Percentiles rank a stretch among this genome's conserved stretches.
phyloP scores from a whole-genome alignment of 2,329 filamentous ascomycete species.

The Cladophialophora exuberans region DNA sequence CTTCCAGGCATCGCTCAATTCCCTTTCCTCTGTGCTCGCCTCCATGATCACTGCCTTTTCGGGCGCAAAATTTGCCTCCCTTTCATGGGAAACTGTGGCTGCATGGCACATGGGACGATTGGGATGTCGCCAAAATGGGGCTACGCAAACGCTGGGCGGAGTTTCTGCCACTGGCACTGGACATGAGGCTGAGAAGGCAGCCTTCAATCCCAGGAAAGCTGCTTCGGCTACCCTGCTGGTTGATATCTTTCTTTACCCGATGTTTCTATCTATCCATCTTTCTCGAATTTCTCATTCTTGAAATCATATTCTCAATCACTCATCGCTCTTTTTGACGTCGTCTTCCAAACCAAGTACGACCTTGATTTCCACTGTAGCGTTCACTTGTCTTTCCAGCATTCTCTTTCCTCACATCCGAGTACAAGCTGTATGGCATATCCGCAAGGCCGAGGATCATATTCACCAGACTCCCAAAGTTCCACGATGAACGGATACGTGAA shows the following conservation, averaged over 20 bases:
- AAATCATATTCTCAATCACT: too few relatives aligned
- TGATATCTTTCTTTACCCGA: too few relatives aligned
- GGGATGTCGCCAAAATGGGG: neutral
- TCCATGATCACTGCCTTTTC: slow-evolving; percentile 1
- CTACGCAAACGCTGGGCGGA: slow-evolving; percentile 11
- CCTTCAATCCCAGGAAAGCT: too few relatives aligned
- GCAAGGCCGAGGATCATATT: neutral
- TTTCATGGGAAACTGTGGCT: neutral
- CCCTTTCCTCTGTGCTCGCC: neutral
- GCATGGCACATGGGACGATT: neutral
- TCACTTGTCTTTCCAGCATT: neutral
- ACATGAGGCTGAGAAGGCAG: slow-evolving; percentile 3
- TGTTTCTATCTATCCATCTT: too few relatives aligned
- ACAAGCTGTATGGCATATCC: slow-evolving; percentile 1
- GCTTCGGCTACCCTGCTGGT: too few relatives aligned
- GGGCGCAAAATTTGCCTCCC: neutral
- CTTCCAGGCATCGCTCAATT: neutral
- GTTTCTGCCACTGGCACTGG: slow-evolving; percentile 3
- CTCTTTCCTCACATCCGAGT: neutral
- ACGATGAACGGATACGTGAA: slow-evolving; percentile 11
- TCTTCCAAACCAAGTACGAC: too few relatives aligned
- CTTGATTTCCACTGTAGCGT: too few relatives aligned
- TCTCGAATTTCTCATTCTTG: too few relatives aligned
- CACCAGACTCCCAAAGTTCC: slow-evolving; percentile 2
- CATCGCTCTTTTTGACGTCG: too few relatives aligned